These are phyloP conservation scores for Zygotorulaspora danielsina DNA, from an alignment of 805 yeast genomes.

Conservation along the genomic window DNA sequence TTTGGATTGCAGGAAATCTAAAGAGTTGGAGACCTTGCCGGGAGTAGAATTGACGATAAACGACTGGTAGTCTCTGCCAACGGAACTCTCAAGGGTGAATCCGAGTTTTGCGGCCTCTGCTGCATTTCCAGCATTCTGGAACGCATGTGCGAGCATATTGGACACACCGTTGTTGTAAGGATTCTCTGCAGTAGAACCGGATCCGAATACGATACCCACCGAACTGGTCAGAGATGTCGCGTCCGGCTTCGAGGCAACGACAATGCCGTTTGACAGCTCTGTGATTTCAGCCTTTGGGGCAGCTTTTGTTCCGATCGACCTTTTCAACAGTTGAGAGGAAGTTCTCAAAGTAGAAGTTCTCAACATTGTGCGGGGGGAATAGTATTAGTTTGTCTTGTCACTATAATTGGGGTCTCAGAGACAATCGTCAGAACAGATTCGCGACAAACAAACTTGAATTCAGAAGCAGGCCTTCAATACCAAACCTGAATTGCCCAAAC, in stretches of 20 bases:
- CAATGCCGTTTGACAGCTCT: slow-evolving; percentile 67
- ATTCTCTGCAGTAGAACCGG: slow-evolving; percentile 78
- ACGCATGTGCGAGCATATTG: slow-evolving; percentile 52
- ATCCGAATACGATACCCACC: slow-evolving; percentile 66
- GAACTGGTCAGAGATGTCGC: slow-evolving; percentile 48
- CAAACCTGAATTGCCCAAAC: no score
- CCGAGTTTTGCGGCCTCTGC: slow-evolving; percentile 46
- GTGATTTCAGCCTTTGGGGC: slow-evolving; percentile 63
- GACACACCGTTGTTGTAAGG: slow-evolving; percentile 80
- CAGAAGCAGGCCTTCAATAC: no score
- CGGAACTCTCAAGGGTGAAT: slow-evolving; percentile 49
- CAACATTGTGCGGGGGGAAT: slow-evolving; percentile 15
- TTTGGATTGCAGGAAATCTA: slow-evolving; percentile 46
- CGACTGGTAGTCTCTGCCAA: slow-evolving; percentile 62
- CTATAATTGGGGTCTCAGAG: background rate
- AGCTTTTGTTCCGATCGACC: slow-evolving; percentile 32
- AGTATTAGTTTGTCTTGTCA: background rate
- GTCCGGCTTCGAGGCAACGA: slow-evolving; percentile 65
- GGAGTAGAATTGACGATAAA: slow-evolving; percentile 52
- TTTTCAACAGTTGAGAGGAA: slow-evolving; percentile 19
- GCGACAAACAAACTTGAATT: no score
- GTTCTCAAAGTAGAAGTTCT: slow-evolving; percentile 24
- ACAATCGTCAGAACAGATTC: background rate
- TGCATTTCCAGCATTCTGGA: slow-evolving; percentile 38
- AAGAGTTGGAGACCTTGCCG: slow-evolving; percentile 49